Evolutionary conservation across 75 land plant species (phyloP).

Genomic region (Larix kaempferi): DNA sequence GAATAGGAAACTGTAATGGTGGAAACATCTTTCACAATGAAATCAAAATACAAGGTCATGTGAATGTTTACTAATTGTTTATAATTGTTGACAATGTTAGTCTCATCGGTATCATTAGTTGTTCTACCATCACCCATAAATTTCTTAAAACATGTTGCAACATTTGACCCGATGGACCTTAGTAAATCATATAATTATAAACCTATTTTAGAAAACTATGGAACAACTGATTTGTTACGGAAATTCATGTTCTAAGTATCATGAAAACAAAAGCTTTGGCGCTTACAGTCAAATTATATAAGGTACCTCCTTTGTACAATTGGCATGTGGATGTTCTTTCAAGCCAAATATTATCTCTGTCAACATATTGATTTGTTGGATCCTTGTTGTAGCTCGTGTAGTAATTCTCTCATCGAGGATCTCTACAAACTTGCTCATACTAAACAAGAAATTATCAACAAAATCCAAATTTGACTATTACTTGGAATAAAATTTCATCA

Average conservation of each 20-base stretch:
- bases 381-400: constrained; percentile 92
- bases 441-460: not conserved
- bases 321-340: constrained; percentile 49
- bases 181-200: not conserved
- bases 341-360: constrained; percentile 66
- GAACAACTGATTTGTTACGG: not conserved
- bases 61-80: constrained; percentile 59
- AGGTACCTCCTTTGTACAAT: constrained; percentile 33
- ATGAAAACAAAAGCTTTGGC: not conserved
- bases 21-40: constrained; percentile 58
- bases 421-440: constrained; percentile 62
- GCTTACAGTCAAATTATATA: constrained; percentile 50
- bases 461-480: no score
- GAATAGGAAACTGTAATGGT: constrained; percentile 75
- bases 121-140: constrained; percentile 88
- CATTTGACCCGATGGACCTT: constrained; percentile 27
- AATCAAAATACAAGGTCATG: constrained; percentile 58
- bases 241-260: not conserved
- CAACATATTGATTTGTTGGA: constrained; percentile 49
- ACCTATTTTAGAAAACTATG: constrained; percentile 25
- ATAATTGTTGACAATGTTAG: constrained; percentile 49
- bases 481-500: not conserved
- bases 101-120: constrained; percentile 56
- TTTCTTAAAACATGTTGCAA: constrained; percentile 73
- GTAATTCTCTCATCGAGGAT: constrained; percentile 87